phyloP scores from a whole-genome alignment of 2,329 filamentous ascomycete genomes.

The Parastagonospora nodorum region DNA sequence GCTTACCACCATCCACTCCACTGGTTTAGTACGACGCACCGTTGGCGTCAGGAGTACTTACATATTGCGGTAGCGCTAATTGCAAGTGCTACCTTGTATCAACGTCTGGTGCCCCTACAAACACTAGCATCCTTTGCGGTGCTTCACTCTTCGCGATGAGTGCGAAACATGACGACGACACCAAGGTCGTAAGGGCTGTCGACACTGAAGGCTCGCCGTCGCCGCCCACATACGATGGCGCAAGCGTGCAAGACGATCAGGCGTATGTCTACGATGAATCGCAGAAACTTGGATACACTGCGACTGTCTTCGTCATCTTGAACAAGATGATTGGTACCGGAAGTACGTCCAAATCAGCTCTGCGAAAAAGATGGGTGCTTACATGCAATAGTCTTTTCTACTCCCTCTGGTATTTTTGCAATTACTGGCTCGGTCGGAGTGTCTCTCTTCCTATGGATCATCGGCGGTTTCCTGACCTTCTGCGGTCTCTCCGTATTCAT shows the following conservation, averaged over 20 bases:
- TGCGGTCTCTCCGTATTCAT: constrained; percentile 66
- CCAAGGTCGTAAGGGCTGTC: constrained; percentile 21
- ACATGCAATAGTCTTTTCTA: constrained; percentile 54
- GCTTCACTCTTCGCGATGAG: constrained; percentile 17
- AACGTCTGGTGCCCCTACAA: constrained; percentile 4
- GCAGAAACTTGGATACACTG: constrained; percentile 41
- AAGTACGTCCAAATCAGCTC: constrained; percentile 19
- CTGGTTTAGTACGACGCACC: neutral
- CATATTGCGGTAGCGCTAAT: constrained; percentile 5
- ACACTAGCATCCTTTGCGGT: neutral
- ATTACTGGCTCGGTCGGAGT: constrained; percentile 62
- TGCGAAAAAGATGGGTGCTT: constrained; percentile 10
- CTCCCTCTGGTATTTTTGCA: constrained; percentile 61
- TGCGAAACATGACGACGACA: constrained; percentile 23
- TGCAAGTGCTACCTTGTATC: constrained; percentile 14
- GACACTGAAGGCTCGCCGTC: constrained; percentile 17
- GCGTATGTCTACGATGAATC: constrained; percentile 39
- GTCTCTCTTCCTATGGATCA: constrained; percentile 59
- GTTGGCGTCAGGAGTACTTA: neutral
- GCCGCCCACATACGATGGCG: constrained; percentile 24
- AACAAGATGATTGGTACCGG: constrained; percentile 41
- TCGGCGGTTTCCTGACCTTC: constrained; percentile 60
- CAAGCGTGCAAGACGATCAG: constrained; percentile 37
- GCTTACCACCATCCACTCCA: constrained; percentile 6
- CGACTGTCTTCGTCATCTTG: constrained; percentile 41